phyloP scores from a whole-genome alignment of 106 monocot species.

The Posidonia australis region DNA sequence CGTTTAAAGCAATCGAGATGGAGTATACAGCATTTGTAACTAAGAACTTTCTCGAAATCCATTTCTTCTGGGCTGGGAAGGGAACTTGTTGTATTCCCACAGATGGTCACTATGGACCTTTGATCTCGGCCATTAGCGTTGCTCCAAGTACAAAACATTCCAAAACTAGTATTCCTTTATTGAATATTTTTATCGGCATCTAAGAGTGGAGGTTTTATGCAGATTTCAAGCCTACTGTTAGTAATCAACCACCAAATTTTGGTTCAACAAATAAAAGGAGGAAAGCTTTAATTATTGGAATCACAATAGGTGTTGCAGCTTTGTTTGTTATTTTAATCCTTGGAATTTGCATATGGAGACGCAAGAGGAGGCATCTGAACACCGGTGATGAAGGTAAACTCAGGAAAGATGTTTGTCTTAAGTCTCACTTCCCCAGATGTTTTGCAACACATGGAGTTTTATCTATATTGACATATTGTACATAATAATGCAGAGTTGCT shows the following conservation, averaged over 20 bases:
- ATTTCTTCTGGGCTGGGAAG: constrained; percentile 28
- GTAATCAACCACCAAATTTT: constrained; percentile 3
- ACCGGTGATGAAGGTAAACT: constrained; percentile 12
- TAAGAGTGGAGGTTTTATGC: neutral
- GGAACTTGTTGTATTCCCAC: constrained; percentile 19
- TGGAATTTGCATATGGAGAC: neutral
- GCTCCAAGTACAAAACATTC: constrained; percentile 7
- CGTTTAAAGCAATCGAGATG: neutral
- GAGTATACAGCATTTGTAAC: constrained; percentile 7
- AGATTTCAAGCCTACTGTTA: constrained; percentile 27
- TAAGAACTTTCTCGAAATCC: constrained; percentile 24
- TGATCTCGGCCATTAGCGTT: constrained; percentile 18
- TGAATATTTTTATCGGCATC: neutral
- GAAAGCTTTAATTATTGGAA: constrained; percentile 6
- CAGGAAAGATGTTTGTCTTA: neutral
- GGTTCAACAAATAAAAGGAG: constrained; percentile 2
- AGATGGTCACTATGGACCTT: constrained; percentile 15
- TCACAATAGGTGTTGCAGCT: constrained; percentile 3
- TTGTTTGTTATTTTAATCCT: neutral
- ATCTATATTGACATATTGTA: neutral
- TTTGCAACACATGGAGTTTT: neutral
- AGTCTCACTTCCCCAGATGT: neutral
- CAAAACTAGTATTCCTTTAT: neutral
- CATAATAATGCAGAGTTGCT: constrained; percentile 3
- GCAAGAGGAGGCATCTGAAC: neutral